Percentiles rank a stretch among this genome's conserved stretches.
phyloP scores from a whole-genome alignment of 768 basidiomycete genomes.

The Rhizopogon salebrosus region DNA sequence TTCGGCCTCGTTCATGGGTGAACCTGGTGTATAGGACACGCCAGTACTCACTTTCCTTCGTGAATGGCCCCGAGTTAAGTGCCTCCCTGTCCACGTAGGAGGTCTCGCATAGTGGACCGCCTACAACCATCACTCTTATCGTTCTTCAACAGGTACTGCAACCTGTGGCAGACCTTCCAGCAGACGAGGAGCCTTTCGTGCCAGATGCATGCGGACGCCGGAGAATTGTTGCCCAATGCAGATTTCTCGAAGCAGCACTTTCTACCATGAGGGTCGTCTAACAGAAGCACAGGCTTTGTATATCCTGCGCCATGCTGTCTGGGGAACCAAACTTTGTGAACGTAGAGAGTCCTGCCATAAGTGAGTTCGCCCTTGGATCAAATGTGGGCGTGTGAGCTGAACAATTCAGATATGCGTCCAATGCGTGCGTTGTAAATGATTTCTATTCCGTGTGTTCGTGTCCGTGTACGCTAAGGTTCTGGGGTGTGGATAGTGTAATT shows the following conservation, averaged over 20 bases:
- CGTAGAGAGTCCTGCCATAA: slow-evolving; percentile 86
- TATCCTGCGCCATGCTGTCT: slow-evolving; percentile 69
- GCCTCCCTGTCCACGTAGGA: too few species aligned
- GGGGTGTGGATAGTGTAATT: slow-evolving; percentile 71
- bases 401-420: slow-evolving; percentile 78
- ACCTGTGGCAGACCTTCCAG: slow-evolving; percentile 58
- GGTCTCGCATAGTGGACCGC: too few species aligned
- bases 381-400: slow-evolving; percentile 6
- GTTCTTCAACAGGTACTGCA: slow-evolving; percentile 53
- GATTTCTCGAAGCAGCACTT: slow-evolving; percentile 83
- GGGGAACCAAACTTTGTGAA: slow-evolving; percentile 83
- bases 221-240: slow-evolving; percentile 63
- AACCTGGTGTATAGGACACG: not conserved
- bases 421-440: slow-evolving; percentile 55
- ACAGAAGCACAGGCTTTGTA: slow-evolving; percentile 82
- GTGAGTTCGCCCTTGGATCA: slow-evolving; percentile 39
- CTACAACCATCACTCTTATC: too few species aligned
- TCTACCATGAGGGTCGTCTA: slow-evolving; percentile 79
- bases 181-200: slow-evolving; percentile 69
- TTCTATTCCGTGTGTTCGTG: not conserved
- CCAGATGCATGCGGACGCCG: slow-evolving; percentile 41
- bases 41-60: not conserved
- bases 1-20: too few species aligned
- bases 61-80: not conserved
- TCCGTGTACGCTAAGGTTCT: not conserved